Conservation (phyloP, 2,329 filamentous ascomycete genomes). For the Xylaria sp. region DNA sequence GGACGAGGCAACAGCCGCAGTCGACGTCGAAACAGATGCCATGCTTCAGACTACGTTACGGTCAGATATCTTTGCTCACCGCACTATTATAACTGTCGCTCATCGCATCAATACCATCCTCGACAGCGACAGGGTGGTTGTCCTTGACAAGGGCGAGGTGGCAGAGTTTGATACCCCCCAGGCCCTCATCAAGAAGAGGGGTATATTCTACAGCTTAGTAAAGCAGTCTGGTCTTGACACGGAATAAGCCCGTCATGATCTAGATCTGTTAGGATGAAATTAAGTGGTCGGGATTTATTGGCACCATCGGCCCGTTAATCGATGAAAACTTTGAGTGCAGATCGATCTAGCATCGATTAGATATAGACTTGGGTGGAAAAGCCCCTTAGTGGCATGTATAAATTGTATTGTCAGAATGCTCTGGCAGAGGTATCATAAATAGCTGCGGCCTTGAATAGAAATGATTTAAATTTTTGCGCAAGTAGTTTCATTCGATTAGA, state of each 20-base stretch:
- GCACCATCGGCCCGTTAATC: constrained; percentile 12
- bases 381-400: constrained; percentile 15
- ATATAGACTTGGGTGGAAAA: constrained; percentile 1
- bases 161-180: constrained; percentile 91
- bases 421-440: constrained; percentile 9
- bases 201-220: constrained; percentile 89
- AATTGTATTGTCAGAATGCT: constrained; percentile 6
- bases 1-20: constrained; percentile 91
- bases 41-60: constrained; percentile 73
- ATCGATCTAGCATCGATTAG: constrained; percentile 6
- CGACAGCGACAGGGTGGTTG: constrained; percentile 87
- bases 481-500: neutral
- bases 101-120: constrained; percentile 99
- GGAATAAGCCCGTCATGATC: constrained; percentile 48
- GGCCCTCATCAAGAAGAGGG: constrained; percentile 78
- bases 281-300: neutral
- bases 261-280: neutral
- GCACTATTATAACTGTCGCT: constrained; percentile 98
- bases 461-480: neutral
- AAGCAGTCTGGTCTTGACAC: constrained; percentile 84
- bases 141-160: constrained; percentile 89
- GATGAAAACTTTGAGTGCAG: constrained; percentile 1
- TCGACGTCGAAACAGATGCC: constrained; percentile 75
- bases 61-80: constrained; percentile 79
- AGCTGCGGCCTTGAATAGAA: constrained; percentile 8